phyloP scores from a whole-genome alignment of 257 asterid species.

The Capsicum baccatum region DNA sequence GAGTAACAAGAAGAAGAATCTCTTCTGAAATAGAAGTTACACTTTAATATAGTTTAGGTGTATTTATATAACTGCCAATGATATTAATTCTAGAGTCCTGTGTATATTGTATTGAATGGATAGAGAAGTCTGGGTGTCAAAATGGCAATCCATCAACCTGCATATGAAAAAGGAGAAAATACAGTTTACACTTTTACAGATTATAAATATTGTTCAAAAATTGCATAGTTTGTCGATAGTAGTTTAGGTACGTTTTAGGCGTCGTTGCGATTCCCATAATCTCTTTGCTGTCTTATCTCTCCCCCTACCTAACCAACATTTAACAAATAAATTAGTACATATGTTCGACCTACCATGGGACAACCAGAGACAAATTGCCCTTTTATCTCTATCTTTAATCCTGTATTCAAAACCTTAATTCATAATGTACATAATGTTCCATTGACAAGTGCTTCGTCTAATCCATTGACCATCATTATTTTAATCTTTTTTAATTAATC shows the following conservation, averaged over 20 bases:
- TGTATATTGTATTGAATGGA: background rate
- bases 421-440: background rate
- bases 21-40: no score
- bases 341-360: slow-evolving; percentile 5
- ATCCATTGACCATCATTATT: slow-evolving; percentile 18
- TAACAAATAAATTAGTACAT: background rate
- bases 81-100: no score
- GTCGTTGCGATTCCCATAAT: background rate
- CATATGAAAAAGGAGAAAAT: no score
- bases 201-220: background rate
- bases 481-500: background rate
- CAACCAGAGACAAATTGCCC: background rate
- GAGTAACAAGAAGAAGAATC: no score
- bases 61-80: no score
- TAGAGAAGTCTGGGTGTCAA: background rate
- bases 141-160: no score
- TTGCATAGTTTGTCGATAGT: background rate
- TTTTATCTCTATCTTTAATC: slow-evolving; percentile 1
- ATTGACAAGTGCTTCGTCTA: background rate
- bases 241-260: background rate
- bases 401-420: background rate
- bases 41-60: no score
- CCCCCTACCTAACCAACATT: slow-evolving; percentile 21
- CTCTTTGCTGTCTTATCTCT: background rate
- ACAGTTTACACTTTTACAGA: background rate